These are phyloP conservation scores for Olyra latifolia DNA, from an alignment of 176 grass and related monocot genomes.

Conservation along the genomic window DNA sequence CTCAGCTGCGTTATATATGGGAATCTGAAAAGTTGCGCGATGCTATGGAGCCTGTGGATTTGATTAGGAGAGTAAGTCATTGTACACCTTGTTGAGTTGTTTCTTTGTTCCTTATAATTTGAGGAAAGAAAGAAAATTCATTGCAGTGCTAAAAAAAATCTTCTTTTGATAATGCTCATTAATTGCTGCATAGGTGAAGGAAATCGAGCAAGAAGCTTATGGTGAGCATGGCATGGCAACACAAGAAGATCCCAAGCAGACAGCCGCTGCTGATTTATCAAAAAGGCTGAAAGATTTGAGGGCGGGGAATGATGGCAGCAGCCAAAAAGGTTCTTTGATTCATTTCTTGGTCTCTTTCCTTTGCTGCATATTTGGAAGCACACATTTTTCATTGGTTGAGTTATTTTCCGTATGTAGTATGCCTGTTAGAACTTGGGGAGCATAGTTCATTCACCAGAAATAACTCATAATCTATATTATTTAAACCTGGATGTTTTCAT, in stretches of 20 bases:
- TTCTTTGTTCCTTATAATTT: neutral
- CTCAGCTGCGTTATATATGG: conserved; percentile 72
- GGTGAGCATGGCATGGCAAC: conserved; percentile 47
- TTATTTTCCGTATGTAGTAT: neutral
- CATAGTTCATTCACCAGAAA: neutral
- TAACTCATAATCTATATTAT: neutral
- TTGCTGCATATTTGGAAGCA: neutral
- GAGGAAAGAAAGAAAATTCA: neutral
- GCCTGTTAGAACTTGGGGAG: neutral
- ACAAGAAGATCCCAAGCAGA: conserved; percentile 68
- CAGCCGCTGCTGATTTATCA: conserved; percentile 84
- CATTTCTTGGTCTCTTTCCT: neutral
- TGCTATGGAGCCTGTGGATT: conserved; percentile 83
- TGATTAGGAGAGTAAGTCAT: conserved; percentile 79
- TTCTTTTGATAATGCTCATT: neutral
- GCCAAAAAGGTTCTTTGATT: conserved; percentile 73
- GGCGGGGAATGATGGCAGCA: conserved; percentile 75
- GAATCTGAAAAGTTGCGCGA: conserved; percentile 78
- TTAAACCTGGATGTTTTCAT: conserved; percentile 1
- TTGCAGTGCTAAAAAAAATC: neutral
- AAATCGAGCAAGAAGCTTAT: conserved; percentile 83
- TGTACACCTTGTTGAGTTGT: neutral
- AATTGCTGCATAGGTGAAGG: conserved; percentile 63
- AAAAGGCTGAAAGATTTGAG: conserved; percentile 78
- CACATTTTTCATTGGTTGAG: neutral